A percentile compares a stretch with the other conserved stretches of the same genome.
Conservation (phyloP, 768 basidiomycete genomes). For the Pulveroboletus sp. region DNA sequence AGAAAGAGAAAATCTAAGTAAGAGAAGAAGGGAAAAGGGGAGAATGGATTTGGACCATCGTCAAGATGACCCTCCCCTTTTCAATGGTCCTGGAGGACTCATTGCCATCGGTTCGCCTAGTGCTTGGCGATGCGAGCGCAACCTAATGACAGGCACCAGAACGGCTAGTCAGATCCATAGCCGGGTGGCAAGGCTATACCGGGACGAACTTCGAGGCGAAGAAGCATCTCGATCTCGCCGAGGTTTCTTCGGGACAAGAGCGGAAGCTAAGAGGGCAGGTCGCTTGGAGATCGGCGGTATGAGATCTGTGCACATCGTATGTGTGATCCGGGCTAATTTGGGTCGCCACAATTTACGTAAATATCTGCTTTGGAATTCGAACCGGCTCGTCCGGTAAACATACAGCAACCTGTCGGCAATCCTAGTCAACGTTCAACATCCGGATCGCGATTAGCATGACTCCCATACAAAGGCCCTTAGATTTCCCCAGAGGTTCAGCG, state of each 20-base stretch:
- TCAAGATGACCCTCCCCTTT: background rate
- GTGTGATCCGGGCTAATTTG: background rate
- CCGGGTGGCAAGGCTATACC: background rate
- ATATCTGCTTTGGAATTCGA: constrained; percentile 8
- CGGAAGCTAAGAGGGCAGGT: background rate
- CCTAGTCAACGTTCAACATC: too few species aligned
- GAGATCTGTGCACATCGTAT: background rate
- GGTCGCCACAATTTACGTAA: background rate
- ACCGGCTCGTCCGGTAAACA: too few species aligned
- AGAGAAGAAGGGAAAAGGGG: background rate
- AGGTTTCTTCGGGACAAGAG: background rate
- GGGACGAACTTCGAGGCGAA: too few species aligned
- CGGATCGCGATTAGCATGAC: too few species aligned
- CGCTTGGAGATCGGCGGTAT: background rate
- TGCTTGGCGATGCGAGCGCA: background rate
- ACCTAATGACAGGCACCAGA: background rate
- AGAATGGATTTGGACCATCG: background rate
- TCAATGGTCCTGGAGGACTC: constrained; percentile 7
- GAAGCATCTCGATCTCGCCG: too few species aligned
- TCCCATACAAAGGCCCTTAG: too few species aligned
- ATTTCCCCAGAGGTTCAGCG: too few species aligned
- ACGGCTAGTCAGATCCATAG: background rate
- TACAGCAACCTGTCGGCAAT: too few species aligned
- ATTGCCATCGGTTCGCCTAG: constrained; percentile 1
- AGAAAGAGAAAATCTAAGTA: background rate